A percentile compares a stretch with the other conserved stretches of the same genome.
These are phyloP conservation scores for Haplosporangium sp. DNA, from an alignment of 371 early-diverging fungal species.

Conservation along the genomic window DNA sequence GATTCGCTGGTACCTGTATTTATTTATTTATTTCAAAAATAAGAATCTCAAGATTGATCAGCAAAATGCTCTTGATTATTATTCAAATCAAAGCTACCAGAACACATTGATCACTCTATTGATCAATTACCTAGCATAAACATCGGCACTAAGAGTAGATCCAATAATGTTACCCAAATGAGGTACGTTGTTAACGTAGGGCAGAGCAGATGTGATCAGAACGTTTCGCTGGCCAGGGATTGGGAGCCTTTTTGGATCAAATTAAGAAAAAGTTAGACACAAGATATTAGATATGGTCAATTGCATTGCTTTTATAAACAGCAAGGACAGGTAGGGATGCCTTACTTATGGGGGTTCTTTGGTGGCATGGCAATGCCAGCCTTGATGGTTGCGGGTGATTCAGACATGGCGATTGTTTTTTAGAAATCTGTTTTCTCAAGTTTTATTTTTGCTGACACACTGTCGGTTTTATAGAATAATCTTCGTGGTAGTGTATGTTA, in stretches of 20 bases:
- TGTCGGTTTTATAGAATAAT: background rate
- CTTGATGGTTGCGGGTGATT: constrained; percentile 48
- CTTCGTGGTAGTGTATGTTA: background rate
- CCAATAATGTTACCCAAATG: constrained; percentile 99
- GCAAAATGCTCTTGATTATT: background rate
- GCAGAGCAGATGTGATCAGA: constrained; percentile 98
- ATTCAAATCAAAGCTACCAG: background rate
- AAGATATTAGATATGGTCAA: background rate
- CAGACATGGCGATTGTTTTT: constrained; percentile 34
- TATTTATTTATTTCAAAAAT: background rate
- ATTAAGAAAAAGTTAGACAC: background rate
- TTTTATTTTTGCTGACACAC: background rate
- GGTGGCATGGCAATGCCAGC: constrained; percentile 55
- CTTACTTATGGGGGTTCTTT: constrained; percentile 52
- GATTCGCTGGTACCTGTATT: constrained; percentile 84
- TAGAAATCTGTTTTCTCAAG: background rate
- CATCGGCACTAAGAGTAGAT: constrained; percentile 98
- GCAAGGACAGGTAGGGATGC: background rate
- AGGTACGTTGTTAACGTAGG: constrained; percentile 99
- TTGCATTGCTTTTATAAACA: background rate
- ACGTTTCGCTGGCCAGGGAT: constrained; percentile 83
- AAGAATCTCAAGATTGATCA: background rate
- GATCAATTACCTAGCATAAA: constrained; percentile 82
- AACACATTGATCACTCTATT: background rate
- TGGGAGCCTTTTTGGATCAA: constrained; percentile 63